Base-by-base conservation (phyloP, 2,329 filamentous ascomycete species). In the Talaromyces sp. region DNA sequence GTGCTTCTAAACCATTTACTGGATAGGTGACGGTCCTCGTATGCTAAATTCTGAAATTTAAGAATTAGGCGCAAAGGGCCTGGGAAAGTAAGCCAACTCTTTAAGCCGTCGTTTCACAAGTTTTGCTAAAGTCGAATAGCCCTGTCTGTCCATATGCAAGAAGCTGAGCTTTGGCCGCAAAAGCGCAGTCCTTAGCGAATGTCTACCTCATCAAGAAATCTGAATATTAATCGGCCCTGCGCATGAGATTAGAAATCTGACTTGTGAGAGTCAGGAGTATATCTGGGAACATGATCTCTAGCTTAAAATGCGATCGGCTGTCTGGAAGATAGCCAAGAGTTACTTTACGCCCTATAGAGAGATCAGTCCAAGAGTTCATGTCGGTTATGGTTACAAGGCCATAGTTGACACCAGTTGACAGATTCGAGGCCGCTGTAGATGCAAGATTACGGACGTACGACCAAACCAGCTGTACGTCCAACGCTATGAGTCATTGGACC, bases 261-360 rank as follows among this genome's bases (percentile, higher is more conserved):
- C 14, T 6, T 11, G 32, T 35, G 32, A 35, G 32, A 35, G 32
- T 35, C 32, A 35, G 32, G 32, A 35, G 32, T 5, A 35, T 5
- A 6, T 13, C 32, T 35, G 32, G 32, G 11, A 35, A 35, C 32
- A 35, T 35, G 32, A 35, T 35, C 32, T 35, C 5, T 35, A 35
- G 32, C 32, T 35, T 35, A 35, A 35, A 35, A 35, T 35, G 32
- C 32, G 11, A 35, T 35, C 4, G 11, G 32, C 32, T 35, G 32
- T 16, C 32, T 35, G 32, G 32, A 14, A 35, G 37, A 40, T 19
- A 42, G 8, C 8, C 13, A 24, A 14, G 11, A 27, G 27, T 44
- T 44, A n/a, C n/a, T 19, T 19, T 44, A 17, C 42, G 47, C 16
- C 30, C 47, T 44, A 51, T 30, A 39, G 39, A 40, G 47, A 44